Evolutionary conservation across 2,329 filamentous ascomycete genomes (phyloP), one percentile per base, ranked within the genome.

Genomic region (Ascocoryne sarcoides): DNA sequence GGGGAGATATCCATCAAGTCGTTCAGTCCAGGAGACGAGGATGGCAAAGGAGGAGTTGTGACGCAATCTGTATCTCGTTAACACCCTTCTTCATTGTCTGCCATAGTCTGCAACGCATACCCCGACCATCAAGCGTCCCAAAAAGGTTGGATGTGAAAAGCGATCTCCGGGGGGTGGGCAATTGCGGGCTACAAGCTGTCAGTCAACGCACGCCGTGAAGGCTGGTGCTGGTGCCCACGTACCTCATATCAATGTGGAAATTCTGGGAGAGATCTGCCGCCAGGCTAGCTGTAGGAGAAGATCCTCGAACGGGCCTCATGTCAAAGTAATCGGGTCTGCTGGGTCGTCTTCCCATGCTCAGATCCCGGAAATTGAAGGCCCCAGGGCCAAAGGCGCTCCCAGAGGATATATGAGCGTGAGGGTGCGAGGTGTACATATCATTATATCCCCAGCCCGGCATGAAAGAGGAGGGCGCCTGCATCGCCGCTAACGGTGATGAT

Each of bases 181-280:
- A 73, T 62, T 84, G 81, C 23, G 87, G 87, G 63, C 87, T 94
- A 63, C 42, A 14, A 23, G 41, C 36, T 2, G 4, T 31, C 49
- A n/a, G 45, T 40, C 29, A 19, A 35, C 12, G 29, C 45, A 21
- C 35, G 49, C 14, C 9, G 17, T n/a, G 33, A 33, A 17, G 36
- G 26, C 16, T 18, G 17, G 4, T 16, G 19, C 33, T 28, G 16
- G 12, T 29, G 8, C 15, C 19, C 39, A 26, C 74, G 53, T 70
- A 95, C 90, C 89, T 95, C 59, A 83, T 87, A 64, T 95, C 89
- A 61, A 96, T 84, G 60, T 90, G 84, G 62, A 96, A 94, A 69
- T 96, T 98, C 61, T 95, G 88, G 43, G 89, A 95, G 55, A 96
- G 73, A 65, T 98, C 92, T 47, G 88, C 89, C 31, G 89, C 90